These are phyloP conservation scores for Blastobotrys mokoenaii DNA, from an alignment of 805 yeast species.

Conservation along the genomic window DNA sequence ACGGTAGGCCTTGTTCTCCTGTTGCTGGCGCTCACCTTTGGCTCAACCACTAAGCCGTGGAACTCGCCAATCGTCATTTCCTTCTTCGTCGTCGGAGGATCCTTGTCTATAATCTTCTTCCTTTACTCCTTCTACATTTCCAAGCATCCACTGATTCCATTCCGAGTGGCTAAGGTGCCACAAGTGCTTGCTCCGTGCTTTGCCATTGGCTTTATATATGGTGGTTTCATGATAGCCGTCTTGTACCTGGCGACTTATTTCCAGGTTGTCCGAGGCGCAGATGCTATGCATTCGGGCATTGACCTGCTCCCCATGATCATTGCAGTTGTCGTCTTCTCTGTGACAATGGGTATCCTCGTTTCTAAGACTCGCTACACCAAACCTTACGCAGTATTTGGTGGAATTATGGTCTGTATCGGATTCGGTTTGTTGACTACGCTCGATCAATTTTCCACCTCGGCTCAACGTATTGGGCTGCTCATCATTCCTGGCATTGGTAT, in stretches of 20 bases:
- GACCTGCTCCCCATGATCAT: conserved; percentile 38
- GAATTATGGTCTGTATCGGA: conserved; percentile 35
- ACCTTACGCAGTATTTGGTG: conserved; percentile 33
- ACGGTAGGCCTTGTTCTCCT: conserved; percentile 32
- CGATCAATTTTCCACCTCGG: conserved; percentile 29
- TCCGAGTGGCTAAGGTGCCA: conserved; percentile 7
- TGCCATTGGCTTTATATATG: conserved; percentile 39
- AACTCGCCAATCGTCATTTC: conserved; percentile 40
- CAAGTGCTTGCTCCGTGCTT: conserved; percentile 22
- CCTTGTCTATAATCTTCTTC: conserved; percentile 33
- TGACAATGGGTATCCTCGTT: conserved; percentile 38
- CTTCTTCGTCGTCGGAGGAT: conserved; percentile 37
- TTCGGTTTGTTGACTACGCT: conserved; percentile 36
- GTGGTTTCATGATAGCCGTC: conserved; percentile 36
- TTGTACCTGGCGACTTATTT: conserved; percentile 43
- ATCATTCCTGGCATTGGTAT: conserved; percentile 39
- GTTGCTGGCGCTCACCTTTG: conserved; percentile 46
- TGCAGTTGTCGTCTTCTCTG: conserved; percentile 34
- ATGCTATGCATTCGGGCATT: conserved; percentile 33
- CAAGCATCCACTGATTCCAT: conserved; percentile 28
- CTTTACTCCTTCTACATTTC: conserved; percentile 31
- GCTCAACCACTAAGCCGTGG: conserved; percentile 46
- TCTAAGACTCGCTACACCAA: conserved; percentile 36
- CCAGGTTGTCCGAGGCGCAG: conserved; percentile 36
- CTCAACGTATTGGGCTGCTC: conserved; percentile 37